These are phyloP conservation scores for Allium cepa DNA, from an alignment of 106 monocot genomes.

Conservation along the genomic window DNA sequence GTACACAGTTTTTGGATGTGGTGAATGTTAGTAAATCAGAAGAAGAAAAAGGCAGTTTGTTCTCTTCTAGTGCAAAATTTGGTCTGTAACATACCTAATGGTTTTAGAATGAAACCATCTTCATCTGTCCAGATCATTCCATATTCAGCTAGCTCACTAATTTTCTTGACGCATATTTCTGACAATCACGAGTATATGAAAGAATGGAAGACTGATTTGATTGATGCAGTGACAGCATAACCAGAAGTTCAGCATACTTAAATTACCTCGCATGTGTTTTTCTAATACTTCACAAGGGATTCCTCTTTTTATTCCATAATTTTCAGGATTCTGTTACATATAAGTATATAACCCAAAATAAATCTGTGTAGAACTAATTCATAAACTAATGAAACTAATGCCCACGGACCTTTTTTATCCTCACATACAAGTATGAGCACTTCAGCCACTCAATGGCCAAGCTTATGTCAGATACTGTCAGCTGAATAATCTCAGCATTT, in stretches of 20 bases:
- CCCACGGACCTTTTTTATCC: constrained; percentile 72
- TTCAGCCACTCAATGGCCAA: constrained; percentile 97
- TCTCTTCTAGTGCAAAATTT: no score
- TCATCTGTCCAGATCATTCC: constrained; percentile 95
- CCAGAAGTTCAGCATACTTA: not conserved
- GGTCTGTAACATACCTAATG: constrained; percentile 46
- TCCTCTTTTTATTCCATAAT: constrained; percentile 78
- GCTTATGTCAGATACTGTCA: constrained; percentile 83
- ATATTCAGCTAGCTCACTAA: constrained; percentile 72
- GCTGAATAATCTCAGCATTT: constrained; percentile 86
- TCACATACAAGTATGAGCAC: constrained; percentile 85
- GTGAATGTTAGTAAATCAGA: no score
- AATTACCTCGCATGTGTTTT: constrained; percentile 77
- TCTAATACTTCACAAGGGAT: constrained; percentile 55
- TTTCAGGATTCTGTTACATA: constrained; percentile 75
- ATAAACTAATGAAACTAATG: constrained; percentile 7
- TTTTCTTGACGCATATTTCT: constrained; percentile 90
- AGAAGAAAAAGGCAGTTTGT: no score
- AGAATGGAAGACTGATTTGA: not conserved
- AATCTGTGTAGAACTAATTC: no score
- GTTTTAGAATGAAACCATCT: constrained; percentile 87
- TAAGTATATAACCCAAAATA: not conserved
- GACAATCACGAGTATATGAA: constrained; percentile 9
- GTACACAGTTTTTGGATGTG: no score
- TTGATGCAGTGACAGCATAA: not conserved